Percentiles rank a stretch among this genome's conserved stretches.
Evolutionary conservation across 176 grass and related monocot species (phyloP).

Genomic region (Poa annua): DNA sequence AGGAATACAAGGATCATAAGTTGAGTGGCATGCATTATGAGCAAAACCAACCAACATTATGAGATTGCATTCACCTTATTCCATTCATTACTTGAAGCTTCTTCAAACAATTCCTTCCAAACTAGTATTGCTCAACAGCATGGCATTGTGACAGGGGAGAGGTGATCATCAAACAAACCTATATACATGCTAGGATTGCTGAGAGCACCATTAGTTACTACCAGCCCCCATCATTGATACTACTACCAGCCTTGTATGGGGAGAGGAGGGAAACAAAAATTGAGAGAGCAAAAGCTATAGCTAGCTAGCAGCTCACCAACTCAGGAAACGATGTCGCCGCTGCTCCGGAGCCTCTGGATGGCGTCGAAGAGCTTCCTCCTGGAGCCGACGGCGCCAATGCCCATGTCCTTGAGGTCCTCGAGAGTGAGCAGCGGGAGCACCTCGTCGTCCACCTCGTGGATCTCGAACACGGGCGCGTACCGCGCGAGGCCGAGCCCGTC

Average conservation of each 20-base stretch:
- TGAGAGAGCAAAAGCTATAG: background rate
- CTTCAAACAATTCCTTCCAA: slow-evolving; percentile 31
- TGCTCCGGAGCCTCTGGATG: slow-evolving; percentile 64
- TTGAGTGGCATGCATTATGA: slow-evolving; percentile 17
- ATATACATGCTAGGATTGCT: slow-evolving; percentile 41
- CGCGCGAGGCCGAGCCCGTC: slow-evolving; percentile 63
- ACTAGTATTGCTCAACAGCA: background rate
- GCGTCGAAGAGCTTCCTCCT: slow-evolving; percentile 82
- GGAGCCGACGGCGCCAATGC: slow-evolving; percentile 82
- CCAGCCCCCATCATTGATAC: slow-evolving; percentile 2
- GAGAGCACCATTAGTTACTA: slow-evolving; percentile 8
- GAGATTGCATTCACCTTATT: slow-evolving; percentile 15
- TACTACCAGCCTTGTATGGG: slow-evolving; percentile 11
- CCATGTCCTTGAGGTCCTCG: slow-evolving; percentile 95
- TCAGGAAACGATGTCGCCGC: slow-evolving; percentile 47
- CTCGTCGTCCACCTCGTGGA: slow-evolving; percentile 87
- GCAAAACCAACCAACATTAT: background rate
- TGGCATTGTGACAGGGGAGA: slow-evolving; percentile 20
- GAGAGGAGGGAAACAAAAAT: slow-evolving; percentile 36
- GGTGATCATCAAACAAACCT: slow-evolving; percentile 30
- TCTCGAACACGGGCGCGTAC: slow-evolving; percentile 79
- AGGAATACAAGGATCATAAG: background rate
- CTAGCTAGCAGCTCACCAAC: slow-evolving; percentile 48
- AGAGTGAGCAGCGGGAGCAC: slow-evolving; percentile 84
- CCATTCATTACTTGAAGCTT: slow-evolving; percentile 39